Base-by-base conservation (phyloP, 768 basidiomycete species). In the Leucocoprinus leucothites region DNA sequence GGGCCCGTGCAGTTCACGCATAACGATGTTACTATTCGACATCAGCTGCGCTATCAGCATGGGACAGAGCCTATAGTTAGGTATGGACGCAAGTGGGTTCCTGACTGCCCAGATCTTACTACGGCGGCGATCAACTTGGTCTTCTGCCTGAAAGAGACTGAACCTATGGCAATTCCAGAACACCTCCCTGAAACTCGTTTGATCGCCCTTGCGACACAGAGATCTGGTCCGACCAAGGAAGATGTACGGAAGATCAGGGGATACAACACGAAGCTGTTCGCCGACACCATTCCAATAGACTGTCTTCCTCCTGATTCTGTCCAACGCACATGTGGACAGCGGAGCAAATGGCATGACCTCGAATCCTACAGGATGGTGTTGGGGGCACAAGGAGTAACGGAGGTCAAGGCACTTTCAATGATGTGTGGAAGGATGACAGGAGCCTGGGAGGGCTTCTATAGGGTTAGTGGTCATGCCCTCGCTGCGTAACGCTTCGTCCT, bases 381-480 rank as follows among this genome's bases (percentile, higher is more conserved):
- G 21, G 25, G 47, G 21, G 31, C 58, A 44, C 45, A 41, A n/a
- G 42, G 44, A 14, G 57, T 18, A 19, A 34, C 41, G 14, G 47
- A 43, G 21, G 54, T 44, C 3, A 25, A 26, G 31, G 26, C 51
- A 19, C 45, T 22, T 19, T 56, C 18, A 73, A 60, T 62, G 69
- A 61, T 49, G 54, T 74, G 76, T 36, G 81, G 80, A 16, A 65
- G 72, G 31, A 70, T 86, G 52, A 71, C 79, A 25, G 84, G 82
- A 2, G 62, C 78, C 56, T 86, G 85, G 85, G 78, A 85, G 67
- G 85, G 85, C 1, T 72, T 71, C 45, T 81, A 76, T 63, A 81
- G 81, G 80, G 85, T 84, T 60, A 63, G 71, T 63, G 31, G 14
- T 51, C 41, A 59, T 40, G 53, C 64, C n/a, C 19, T 22, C 18